Conservation (phyloP, 2,329 filamentous ascomycete species). For the Xylariaceae sp. region DNA sequence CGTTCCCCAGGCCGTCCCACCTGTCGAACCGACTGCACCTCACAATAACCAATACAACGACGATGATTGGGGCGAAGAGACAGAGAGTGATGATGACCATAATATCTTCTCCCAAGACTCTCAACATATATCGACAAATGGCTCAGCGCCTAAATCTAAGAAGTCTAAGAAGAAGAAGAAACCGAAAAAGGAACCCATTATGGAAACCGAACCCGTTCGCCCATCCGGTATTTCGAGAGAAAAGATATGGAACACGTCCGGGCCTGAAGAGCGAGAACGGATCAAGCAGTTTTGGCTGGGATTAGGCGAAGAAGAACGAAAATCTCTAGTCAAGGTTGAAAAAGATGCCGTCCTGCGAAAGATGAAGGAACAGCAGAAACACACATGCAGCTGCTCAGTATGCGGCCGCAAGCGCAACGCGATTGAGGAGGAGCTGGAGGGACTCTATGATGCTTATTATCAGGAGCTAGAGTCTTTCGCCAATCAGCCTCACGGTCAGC, state of each 20-base stretch:
- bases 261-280: constrained; percentile 87
- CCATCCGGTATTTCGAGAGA: constrained; percentile 59
- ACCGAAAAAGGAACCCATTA: constrained; percentile 37
- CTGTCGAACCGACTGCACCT: constrained; percentile 9
- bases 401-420: constrained; percentile 94
- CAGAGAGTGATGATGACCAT: constrained; percentile 54
- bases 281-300: constrained; percentile 99
- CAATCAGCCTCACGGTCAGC: constrained; percentile 66
- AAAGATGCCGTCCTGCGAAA: constrained; percentile 97
- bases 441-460: constrained; percentile 97
- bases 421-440: constrained; percentile 96
- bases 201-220: constrained; percentile 24
- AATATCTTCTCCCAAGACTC: constrained; percentile 40
- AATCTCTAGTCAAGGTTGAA: constrained; percentile 93
- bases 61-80: constrained; percentile 50
- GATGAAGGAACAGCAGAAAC: constrained; percentile 99
- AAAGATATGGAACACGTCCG: constrained; percentile 97
- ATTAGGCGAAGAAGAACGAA: constrained; percentile 87
- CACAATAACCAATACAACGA: constrained; percentile 37
- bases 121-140: constrained; percentile 38
- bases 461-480: constrained; percentile 97
- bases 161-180: constrained; percentile 71
- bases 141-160: constrained; percentile 44
- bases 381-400: constrained; percentile 96
- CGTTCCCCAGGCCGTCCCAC: constrained; percentile 11